phyloP scores from a whole-genome alignment of 176 grass and related monocot species.

The Pontederia paniculata region DNA sequence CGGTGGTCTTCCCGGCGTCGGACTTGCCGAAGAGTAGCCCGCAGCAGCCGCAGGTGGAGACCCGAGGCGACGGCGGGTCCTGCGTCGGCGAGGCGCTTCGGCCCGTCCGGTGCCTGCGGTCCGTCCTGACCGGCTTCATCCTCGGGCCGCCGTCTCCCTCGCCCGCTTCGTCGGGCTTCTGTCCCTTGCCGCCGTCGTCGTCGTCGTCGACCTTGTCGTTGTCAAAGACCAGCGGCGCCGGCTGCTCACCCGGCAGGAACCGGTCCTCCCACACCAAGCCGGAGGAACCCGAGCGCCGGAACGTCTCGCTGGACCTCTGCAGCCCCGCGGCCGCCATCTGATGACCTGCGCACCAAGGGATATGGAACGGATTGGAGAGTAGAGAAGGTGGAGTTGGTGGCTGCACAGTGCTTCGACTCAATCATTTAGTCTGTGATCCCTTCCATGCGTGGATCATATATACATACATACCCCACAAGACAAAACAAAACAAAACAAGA shows the following conservation, averaged over 20 bases:
- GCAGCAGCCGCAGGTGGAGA: slow-evolving; percentile 68
- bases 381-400: too few species aligned
- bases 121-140: not conserved
- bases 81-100: slow-evolving; percentile 34
- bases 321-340: slow-evolving; percentile 26
- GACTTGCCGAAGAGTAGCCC: slow-evolving; percentile 45
- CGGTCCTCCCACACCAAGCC: slow-evolving; percentile 75
- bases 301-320: slow-evolving; percentile 77
- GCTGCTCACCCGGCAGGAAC: slow-evolving; percentile 35
- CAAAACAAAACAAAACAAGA: too few species aligned
- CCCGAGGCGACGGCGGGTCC: slow-evolving; percentile 73
- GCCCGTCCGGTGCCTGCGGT: slow-evolving; percentile 44
- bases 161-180: slow-evolving; percentile 18
- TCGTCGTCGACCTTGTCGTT: slow-evolving; percentile 2
- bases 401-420: too few species aligned
- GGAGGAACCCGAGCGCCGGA: slow-evolving; percentile 76
- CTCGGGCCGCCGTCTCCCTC: slow-evolving; percentile 10
- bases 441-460: too few species aligned
- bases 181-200: not conserved
- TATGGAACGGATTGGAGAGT: too few species aligned
- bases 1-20: not conserved
- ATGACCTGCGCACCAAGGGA: too few species aligned
- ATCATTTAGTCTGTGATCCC: too few species aligned
- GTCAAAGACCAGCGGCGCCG: slow-evolving; percentile 5
- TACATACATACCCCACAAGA: too few species aligned